Evolutionary conservation across 441 rosid genomes (phyloP), one percentile per base, ranked within the genome.

Genomic region (Mallotus repandus): DNA sequence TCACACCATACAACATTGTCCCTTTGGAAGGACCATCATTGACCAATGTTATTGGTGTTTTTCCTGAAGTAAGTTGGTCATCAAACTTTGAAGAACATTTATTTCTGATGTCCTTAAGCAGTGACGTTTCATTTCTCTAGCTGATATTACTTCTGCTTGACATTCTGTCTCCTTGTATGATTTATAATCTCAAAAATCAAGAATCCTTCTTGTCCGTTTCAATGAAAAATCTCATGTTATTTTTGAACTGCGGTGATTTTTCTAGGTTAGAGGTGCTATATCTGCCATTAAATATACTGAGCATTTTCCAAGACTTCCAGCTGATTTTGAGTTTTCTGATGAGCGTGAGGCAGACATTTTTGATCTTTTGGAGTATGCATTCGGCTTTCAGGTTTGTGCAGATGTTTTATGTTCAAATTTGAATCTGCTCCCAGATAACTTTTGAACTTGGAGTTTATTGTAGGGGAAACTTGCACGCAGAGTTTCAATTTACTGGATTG

Each of bases 351-450:
- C 95, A 68, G 99, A 96, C 84, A 82, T 96, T 88, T 96, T 96
- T 88, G 99, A 96, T 85, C 91, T 92, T 72, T 74, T 96, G 79
- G 94, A 91, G 75, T 91, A 82, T 84, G 92, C 85, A 38, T 94
- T 96, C 85, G 98, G 98, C 74, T 96, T 96, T 86, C 99, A 96
- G 98, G 99, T 96, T 78, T 72, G 84, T 79, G 62, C 59, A 48
- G 68, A 25, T 56, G 60, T 21, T 56, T 56, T 21, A 56, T 18
- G 15, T 74, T 74, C 29, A 15, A 69, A 72, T 3, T 12, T 10
- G 35, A 22, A 22, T 68, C 56, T 49, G 32, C 43, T 64, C 12
- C 53, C 19, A 25, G 35, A 19, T 63, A 48, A 50, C 21, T 68
- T 29, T 61, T 52, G 21, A 22, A 45, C 49, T 67, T 69, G 54